Conservation (phyloP, 2,329 filamentous ascomycete genomes). For the Curvularia verruculosa region DNA sequence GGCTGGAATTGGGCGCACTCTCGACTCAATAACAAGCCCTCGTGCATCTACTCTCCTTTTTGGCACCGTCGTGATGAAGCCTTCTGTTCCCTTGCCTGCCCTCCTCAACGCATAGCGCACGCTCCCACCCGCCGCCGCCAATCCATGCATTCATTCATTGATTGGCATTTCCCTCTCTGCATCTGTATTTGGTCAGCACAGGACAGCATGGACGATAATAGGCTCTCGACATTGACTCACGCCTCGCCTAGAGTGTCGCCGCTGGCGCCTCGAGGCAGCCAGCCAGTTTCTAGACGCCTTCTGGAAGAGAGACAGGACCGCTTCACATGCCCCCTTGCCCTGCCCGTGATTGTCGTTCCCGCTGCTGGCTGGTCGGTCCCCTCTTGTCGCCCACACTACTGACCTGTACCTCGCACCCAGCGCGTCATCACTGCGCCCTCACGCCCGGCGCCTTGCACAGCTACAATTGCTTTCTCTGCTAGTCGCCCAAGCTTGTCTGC, state of each 20-base stretch:
- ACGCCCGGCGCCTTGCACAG: conserved; percentile 7
- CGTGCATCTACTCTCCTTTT: background rate
- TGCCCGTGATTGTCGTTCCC: conserved; percentile 24
- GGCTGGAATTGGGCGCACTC: background rate
- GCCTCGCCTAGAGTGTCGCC: conserved; percentile 6
- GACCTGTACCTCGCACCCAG: conserved; percentile 5
- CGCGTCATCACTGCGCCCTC: conserved; percentile 24
- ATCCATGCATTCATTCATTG: conserved; percentile 16
- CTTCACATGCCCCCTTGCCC: conserved; percentile 9
- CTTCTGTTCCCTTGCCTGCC: background rate
- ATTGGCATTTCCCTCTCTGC: background rate
- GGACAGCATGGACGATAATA: background rate
- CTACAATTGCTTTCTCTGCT: conserved; percentile 11
- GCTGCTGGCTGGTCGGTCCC: conserved; percentile 17
- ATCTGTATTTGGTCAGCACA: too few species aligned
- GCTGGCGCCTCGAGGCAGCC: conserved; percentile 8
- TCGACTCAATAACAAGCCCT: background rate
- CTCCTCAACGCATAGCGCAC: conserved; percentile 5
- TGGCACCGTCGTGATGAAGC: background rate
- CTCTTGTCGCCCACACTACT: conserved; percentile 24
- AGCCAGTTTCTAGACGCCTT: conserved; percentile 35
- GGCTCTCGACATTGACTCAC: conserved; percentile 18
- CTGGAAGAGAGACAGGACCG: conserved; percentile 35
- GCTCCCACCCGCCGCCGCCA: background rate
- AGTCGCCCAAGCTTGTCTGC: background rate